phyloP scores from a whole-genome alignment of 192 early-diverging fungal species.

The Fimicolochytrium jonesii region DNA sequence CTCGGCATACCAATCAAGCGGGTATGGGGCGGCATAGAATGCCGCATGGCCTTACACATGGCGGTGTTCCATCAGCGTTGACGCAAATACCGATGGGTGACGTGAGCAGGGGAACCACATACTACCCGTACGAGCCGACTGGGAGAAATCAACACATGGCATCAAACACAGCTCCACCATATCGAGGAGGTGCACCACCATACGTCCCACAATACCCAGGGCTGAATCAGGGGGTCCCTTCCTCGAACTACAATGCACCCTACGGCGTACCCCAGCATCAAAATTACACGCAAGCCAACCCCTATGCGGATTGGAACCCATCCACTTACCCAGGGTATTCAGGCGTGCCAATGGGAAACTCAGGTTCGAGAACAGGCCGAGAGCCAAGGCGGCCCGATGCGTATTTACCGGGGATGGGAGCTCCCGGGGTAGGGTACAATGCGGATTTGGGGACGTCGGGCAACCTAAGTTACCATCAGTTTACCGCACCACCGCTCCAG shows the following conservation, averaged over 20 bases:
- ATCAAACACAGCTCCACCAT: background rate
- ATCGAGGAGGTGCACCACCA: background rate
- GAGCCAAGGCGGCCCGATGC: background rate
- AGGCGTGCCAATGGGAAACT: too few species aligned
- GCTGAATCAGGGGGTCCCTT: too few species aligned
- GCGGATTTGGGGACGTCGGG: too few species aligned
- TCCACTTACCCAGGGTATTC: too few species aligned
- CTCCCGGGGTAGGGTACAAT: background rate
- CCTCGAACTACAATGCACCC: too few species aligned
- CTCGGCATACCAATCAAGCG: slow-evolving; percentile 1
- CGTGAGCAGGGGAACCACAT: background rate
- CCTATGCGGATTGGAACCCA: too few species aligned
- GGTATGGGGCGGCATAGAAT: slow-evolving; percentile 1
- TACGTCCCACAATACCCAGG: too few species aligned
- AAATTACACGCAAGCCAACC: too few species aligned
- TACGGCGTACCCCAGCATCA: too few species aligned
- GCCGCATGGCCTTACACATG: slow-evolving; percentile 1
- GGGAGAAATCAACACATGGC: background rate
- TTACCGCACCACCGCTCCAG: background rate
- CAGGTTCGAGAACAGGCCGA: background rate
- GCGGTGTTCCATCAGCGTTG: background rate
- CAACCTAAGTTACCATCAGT: background rate
- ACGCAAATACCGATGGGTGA: background rate
- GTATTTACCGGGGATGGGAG: background rate
- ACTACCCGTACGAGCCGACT: background rate